phyloP scores from a whole-genome alignment of 805 yeast species.

The Candida anglica region DNA sequence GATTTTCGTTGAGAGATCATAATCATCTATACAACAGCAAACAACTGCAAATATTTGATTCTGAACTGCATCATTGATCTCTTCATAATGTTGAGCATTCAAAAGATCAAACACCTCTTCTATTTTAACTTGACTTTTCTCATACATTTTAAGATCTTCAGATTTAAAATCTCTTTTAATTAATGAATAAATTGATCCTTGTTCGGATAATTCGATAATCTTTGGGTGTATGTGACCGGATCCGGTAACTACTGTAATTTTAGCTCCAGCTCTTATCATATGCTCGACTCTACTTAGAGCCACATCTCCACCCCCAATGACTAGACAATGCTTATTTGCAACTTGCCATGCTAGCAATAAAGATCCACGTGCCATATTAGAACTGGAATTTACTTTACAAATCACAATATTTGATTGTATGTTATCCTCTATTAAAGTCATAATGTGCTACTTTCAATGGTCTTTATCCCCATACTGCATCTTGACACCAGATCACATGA shows the following conservation, averaged over 20 bases:
- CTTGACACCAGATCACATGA: neutral
- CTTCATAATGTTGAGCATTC: slow-evolving; percentile 14
- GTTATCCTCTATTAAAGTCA: too few relatives aligned
- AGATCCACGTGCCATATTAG: slow-evolving; percentile 40
- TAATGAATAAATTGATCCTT: slow-evolving; percentile 43
- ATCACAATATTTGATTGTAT: too few relatives aligned
- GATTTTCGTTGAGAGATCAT: slow-evolving; percentile 51
- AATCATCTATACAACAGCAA: slow-evolving; percentile 73
- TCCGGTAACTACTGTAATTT: slow-evolving; percentile 60
- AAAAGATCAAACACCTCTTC: slow-evolving; percentile 6
- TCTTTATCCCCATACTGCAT: neutral
- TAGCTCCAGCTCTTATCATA: slow-evolving; percentile 65
- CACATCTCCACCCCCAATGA: slow-evolving; percentile 77
- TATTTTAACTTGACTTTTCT: slow-evolving; percentile 9
- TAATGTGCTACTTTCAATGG: neutral
- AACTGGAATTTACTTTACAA: neutral
- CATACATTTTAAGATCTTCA: slow-evolving; percentile 50
- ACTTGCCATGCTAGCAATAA: slow-evolving; percentile 74
- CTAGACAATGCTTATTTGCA: slow-evolving; percentile 58
- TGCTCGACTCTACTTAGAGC: slow-evolving; percentile 69
- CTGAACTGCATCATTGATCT: slow-evolving; percentile 30
- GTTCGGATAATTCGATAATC: slow-evolving; percentile 17
- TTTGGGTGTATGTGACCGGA: slow-evolving; percentile 22
- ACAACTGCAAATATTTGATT: slow-evolving; percentile 56
- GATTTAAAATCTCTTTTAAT: slow-evolving; percentile 41